A percentile compares a stretch with the other conserved stretches of the same genome.
phyloP scores from a whole-genome alignment of 305 asterid species.

The Rubia balearica region DNA sequence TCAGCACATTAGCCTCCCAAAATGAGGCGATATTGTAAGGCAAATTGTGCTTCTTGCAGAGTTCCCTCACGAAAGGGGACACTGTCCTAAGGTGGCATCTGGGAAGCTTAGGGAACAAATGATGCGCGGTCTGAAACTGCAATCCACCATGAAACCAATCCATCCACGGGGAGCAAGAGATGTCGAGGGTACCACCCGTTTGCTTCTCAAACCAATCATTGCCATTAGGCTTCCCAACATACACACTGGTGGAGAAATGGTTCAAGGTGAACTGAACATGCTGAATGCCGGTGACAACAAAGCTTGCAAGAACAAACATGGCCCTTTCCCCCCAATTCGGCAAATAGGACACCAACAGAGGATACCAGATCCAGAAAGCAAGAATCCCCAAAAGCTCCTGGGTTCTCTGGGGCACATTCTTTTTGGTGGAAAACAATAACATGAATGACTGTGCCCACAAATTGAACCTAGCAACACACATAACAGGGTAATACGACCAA shows the following conservation, averaged over 20 bases:
- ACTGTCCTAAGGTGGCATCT: slow-evolving; percentile 56
- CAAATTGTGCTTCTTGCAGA: slow-evolving; percentile 78
- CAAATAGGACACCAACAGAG: slow-evolving; percentile 54
- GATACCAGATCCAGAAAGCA: slow-evolving; percentile 76
- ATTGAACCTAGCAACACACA: slow-evolving; percentile 69
- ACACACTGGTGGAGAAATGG: slow-evolving; percentile 59
- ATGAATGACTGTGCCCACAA: slow-evolving; percentile 54
- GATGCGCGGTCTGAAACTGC: slow-evolving; percentile 85
- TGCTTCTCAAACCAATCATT: slow-evolving; percentile 91
- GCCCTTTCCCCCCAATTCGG: slow-evolving; percentile 55
- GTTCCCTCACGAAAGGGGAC: slow-evolving; percentile 65
- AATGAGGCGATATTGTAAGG: slow-evolving; percentile 53
- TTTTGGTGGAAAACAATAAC: slow-evolving; percentile 36
- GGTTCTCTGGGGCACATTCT: slow-evolving; percentile 38
- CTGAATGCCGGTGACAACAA: slow-evolving; percentile 52
- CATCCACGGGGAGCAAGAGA: slow-evolving; percentile 66
- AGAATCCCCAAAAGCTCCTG: slow-evolving; percentile 50
- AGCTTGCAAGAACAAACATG: slow-evolving; percentile 50
- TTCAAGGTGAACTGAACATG: slow-evolving; percentile 70
- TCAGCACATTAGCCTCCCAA: slow-evolving; percentile 58
- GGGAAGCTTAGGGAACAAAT: slow-evolving; percentile 74
- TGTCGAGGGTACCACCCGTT: slow-evolving; percentile 52
- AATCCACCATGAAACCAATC: slow-evolving; percentile 96
- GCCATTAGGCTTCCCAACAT: slow-evolving; percentile 57
- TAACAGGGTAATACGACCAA: slow-evolving; percentile 70